A percentile compares a stretch with the other conserved stretches of the same genome.
Conservation (phyloP, 73 alveolate genomes). For the Strombidium stylifer region DNA sequence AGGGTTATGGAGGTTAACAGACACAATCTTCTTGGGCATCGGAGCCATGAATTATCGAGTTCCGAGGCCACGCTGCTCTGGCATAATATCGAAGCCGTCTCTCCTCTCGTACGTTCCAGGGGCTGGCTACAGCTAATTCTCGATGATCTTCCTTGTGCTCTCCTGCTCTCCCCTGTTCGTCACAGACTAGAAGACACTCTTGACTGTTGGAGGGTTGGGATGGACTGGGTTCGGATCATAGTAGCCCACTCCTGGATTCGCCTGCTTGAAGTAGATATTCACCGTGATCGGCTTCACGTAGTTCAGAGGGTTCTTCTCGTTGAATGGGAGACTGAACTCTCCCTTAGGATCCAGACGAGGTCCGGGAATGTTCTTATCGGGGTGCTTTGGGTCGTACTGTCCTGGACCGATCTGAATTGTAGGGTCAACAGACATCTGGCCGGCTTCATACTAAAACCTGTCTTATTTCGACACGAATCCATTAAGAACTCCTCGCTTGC, state of each 20-base stretch:
- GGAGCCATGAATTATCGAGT: constrained; percentile 52
- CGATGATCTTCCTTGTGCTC: not conserved
- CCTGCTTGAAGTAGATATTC: constrained; percentile 57
- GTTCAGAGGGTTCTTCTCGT: constrained; percentile 52
- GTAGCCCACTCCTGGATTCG: constrained; percentile 55
- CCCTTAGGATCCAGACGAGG: constrained; percentile 33
- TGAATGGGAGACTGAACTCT: constrained; percentile 43
- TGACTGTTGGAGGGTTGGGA: constrained; percentile 6
- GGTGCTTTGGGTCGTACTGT: constrained; percentile 14
- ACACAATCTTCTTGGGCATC: constrained; percentile 39
- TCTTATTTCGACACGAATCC: constrained; percentile 30
- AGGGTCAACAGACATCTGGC: not conserved
- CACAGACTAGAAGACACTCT: constrained; percentile 38
- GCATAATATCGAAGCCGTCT: constrained; percentile 16
- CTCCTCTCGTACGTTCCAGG: constrained; percentile 38
- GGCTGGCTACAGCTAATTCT: constrained; percentile 44
- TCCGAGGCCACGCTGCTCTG: not conserved
- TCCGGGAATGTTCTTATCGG: constrained; percentile 8
- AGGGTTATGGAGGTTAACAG: constrained; percentile 69
- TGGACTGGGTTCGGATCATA: constrained; percentile 28
- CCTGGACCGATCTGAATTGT: constrained; percentile 49
- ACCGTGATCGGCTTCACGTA: constrained; percentile 66
- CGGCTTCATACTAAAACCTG: constrained; percentile 11
- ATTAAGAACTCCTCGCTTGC: constrained; percentile 19
- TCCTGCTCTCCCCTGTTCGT: too few species aligned